Evolutionary conservation across 768 basidiomycete species (phyloP).

Genomic region (Naganishia kalamii): DNA sequence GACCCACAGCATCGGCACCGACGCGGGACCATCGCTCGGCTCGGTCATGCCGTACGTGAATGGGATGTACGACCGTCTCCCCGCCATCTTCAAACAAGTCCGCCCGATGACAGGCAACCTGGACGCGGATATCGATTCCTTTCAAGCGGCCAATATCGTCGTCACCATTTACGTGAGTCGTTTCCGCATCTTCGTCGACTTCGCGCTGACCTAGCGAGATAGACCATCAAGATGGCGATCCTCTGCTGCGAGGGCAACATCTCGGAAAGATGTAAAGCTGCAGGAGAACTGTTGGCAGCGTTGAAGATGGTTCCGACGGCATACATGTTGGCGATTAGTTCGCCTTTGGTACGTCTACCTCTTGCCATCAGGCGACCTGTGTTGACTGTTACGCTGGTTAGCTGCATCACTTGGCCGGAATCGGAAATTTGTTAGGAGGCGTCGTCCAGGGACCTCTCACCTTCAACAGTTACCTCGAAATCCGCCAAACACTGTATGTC

Average conservation of each 20-base stretch:
- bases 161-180: conserved; percentile 25
- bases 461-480: conserved; percentile 31
- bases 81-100: conserved; percentile 27
- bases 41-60: conserved; percentile 27
- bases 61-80: conserved; percentile 28
- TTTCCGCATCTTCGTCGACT: too few species aligned
- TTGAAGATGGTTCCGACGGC: conserved; percentile 32
- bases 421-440: conserved; percentile 38
- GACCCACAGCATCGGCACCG: conserved; percentile 13
- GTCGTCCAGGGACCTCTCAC: conserved; percentile 34
- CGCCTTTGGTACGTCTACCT: conserved; percentile 24
- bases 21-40: conserved; percentile 9
- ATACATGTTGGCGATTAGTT: conserved; percentile 32
- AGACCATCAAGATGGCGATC: conserved; percentile 34
- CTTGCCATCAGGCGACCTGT: neutral
- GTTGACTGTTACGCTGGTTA: conserved; percentile 11
- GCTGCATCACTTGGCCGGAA: conserved; percentile 41
- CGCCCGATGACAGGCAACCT: conserved; percentile 29
- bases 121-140: conserved; percentile 30
- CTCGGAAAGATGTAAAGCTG: conserved; percentile 35
- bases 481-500: conserved; percentile 32
- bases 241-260: conserved; percentile 29
- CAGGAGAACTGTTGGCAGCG: conserved; percentile 37
- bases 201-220: too few species aligned
- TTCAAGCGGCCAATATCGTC: conserved; percentile 26